These are phyloP conservation scores for Xerocomellus intermedius DNA, from an alignment of 768 basidiomycete genomes.

Conservation along the genomic window DNA sequence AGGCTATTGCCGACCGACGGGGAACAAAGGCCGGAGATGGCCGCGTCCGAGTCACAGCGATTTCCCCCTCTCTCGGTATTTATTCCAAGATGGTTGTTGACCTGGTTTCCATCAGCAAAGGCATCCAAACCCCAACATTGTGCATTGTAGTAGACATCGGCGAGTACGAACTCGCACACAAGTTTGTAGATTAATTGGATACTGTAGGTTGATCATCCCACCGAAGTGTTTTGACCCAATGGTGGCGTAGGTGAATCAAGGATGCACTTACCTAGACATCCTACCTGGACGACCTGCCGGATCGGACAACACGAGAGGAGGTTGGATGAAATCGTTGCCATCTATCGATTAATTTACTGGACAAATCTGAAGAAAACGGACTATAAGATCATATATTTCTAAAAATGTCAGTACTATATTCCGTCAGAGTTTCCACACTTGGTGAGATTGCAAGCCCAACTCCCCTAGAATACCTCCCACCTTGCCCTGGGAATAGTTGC, in stretches of 20 bases:
- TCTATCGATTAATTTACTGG: not conserved
- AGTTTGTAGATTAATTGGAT: too few species aligned
- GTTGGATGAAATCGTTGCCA: too few species aligned
- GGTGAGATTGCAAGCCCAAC: slow-evolving; percentile 56
- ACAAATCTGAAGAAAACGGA: not conserved
- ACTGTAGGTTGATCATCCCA: too few species aligned
- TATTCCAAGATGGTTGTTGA: not conserved
- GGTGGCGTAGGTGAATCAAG: too few species aligned
- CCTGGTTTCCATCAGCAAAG: too few species aligned
- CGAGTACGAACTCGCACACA: too few species aligned
- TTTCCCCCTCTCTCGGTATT: not conserved
- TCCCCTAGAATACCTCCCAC: slow-evolving; percentile 66
- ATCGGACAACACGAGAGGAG: not conserved
- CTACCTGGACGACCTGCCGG: not conserved
- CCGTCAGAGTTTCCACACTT: slow-evolving; percentile 67
- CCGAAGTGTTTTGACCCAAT: too few species aligned
- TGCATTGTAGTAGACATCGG: too few species aligned
- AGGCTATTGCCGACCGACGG: not conserved
- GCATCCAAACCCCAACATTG: too few species aligned
- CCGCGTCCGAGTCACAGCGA: slow-evolving; percentile 16
- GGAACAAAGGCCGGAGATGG: slow-evolving; percentile 31
- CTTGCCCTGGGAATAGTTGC: slow-evolving; percentile 71
- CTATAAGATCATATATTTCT: not conserved
- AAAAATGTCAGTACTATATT: not conserved
- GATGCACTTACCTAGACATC: too few species aligned